Base-by-base conservation (phyloP, 768 basidiomycete species). In the Mycena sanguinolenta region DNA sequence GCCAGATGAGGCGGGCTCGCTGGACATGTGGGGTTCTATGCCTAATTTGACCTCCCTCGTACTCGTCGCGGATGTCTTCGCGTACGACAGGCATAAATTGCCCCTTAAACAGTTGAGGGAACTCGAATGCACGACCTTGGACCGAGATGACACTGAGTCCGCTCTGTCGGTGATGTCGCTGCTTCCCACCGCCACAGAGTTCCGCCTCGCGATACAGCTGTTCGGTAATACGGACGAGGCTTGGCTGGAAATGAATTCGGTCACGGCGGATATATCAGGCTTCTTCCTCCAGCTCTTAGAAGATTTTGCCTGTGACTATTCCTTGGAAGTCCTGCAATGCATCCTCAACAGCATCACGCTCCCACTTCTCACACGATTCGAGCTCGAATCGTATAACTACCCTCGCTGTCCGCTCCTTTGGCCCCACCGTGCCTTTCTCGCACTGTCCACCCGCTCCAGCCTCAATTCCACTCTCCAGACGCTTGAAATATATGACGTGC, bases 401-500 rank as follows among this genome's bases (percentile, higher is more conserved):
- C 55, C 64, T 8, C 44, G 32, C 55, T 49, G 19, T 2, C 36
- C 21, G 36, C 34, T 58, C 14, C 3, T 42, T 28, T 65, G 63
- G 55, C 63, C 55, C 19, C 54, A 65, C 25, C 3, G 12, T 21
- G 34, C 54, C 3, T 64, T 64, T 6, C 53, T 64, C 53, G 38
- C 52, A 2, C 58, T 67, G 27, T 38, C 58, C 58, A n/a, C 34
- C 7, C 65, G 58, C 49, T 66, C 58, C 36, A 17, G 19, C 4
- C 53, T 66, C 28, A 39, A 66, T n/a, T 17, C 57, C 2, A 44
- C 49, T 17, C 58, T 66, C 3, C 57, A 10, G 2, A 19, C 25
- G 4, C 65, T 66, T 10, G 46, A 66, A 1, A 36, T 59, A n/a
- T 52, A n/a, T 9, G 49, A 52, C 2, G 65, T 59, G 17, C 23